Base-by-base conservation (phyloP, 2,329 filamentous ascomycete species). In the Plectosphaerella plurivora region DNA sequence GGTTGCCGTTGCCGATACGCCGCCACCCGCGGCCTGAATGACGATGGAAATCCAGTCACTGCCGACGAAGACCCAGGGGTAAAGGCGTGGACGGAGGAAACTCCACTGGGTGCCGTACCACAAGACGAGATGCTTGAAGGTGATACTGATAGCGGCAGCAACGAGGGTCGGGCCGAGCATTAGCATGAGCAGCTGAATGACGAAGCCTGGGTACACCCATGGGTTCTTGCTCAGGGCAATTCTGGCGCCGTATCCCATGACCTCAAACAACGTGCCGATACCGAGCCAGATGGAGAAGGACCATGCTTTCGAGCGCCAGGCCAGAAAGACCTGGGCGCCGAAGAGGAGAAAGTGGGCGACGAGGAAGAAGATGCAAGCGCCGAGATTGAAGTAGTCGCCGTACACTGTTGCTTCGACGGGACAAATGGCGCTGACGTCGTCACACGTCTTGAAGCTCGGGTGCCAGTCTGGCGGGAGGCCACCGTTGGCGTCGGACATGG, bases 21-120 rank as follows among this genome's bases (percentile, higher is more conserved):
- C 58, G 5, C 60, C 60, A 0, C 60, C 60, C 1, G 55, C 60
- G 28, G 56, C 56, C 12, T 62, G 60, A 14, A 62, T 62, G 0
- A 62, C 42, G 11, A 62, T 60, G 1, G 70, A 74, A 39, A 73
- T 59, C 47, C 74, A 52, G 55, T 79, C 76, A 59, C 68, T 74
- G 2, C 68, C 65, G 46, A 79, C 74, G 60, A 79, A 79, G 44
- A 78, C 71, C 58, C 70, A 72, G 2, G 74, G 73, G 51, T 78
- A 78, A 0, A 70, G 55, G 1, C 64, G 61, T 1, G 76, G 72
- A 15, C 64, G 65, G 39, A 75, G 60, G 16, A 70, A 63, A 2
- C 67, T 70, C 52, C 66, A 63, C 36, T 73, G 65, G 0, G 68
- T 64, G 9, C 73, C 73, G 41, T 72, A 68, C 60, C 70, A 68